Evolutionary conservation across 2,329 filamentous ascomycete species (phyloP).

Genomic region (Colletotrichum brevisporum): DNA sequence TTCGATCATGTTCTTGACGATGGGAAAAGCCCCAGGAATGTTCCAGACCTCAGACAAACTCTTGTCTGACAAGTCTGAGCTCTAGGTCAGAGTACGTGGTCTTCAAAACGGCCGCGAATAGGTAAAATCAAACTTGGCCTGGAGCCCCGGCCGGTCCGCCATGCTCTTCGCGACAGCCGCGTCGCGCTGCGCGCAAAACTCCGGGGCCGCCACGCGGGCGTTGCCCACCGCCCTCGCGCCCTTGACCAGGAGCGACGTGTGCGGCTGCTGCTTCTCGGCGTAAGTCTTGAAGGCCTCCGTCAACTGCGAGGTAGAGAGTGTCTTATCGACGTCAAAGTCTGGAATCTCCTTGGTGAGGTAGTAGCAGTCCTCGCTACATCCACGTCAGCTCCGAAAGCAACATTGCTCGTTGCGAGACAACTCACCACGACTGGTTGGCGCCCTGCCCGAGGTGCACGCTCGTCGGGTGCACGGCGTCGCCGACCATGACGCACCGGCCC

Average conservation of each 20-base stretch:
- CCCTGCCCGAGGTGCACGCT: constrained; percentile 47
- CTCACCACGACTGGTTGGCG: constrained; percentile 41
- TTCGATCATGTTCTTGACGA: no score
- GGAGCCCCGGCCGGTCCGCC: constrained; percentile 15
- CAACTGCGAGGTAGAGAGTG: neutral
- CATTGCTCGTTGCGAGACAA: neutral
- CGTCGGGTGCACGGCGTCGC: constrained; percentile 46
- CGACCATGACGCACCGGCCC: constrained; percentile 43
- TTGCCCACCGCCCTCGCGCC: constrained; percentile 43
- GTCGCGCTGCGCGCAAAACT: constrained; percentile 37
- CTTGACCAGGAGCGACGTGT: constrained; percentile 43
- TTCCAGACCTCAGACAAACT: no score
- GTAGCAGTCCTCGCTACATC: constrained; percentile 23
- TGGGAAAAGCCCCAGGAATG: no score
- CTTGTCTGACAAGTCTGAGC: no score
- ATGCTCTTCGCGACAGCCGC: constrained; percentile 19
- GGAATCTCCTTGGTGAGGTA: constrained; percentile 17
- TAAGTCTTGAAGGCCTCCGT: constrained; percentile 12
- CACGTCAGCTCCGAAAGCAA: neutral
- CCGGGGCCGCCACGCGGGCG: constrained; percentile 40
- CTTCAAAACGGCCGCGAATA: constrained; percentile 11
- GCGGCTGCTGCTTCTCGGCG: constrained; percentile 44
- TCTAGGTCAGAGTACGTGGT: neutral
- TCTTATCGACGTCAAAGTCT: neutral
- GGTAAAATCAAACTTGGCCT: constrained; percentile 23